These are phyloP conservation scores for Diaporthe citrichinensis DNA, from an alignment of 2,329 filamentous ascomycete species.

Conservation along the genomic window DNA sequence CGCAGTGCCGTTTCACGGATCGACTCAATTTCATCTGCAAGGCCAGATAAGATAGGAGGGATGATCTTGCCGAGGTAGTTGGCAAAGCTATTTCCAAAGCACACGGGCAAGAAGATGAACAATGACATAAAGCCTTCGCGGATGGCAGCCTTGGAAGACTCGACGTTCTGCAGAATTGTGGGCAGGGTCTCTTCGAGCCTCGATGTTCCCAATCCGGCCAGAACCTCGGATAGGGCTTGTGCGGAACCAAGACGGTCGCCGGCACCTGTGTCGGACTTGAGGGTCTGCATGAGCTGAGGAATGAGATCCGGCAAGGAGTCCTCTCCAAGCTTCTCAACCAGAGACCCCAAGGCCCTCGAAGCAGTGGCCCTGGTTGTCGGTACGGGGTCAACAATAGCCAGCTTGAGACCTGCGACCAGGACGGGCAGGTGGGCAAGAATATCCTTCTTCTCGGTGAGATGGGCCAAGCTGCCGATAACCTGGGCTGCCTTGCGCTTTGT, in stretches of 20 bases:
- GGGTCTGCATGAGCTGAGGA: constrained; percentile 95
- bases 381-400: constrained; percentile 94
- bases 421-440: constrained; percentile 92
- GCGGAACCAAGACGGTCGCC: constrained; percentile 96
- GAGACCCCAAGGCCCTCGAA: constrained; percentile 93
- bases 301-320: constrained; percentile 97
- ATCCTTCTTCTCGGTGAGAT: constrained; percentile 96
- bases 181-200: constrained; percentile 96
- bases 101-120: constrained; percentile 98
- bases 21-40: constrained; percentile 96
- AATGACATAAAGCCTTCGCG: constrained; percentile 99
- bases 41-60: constrained; percentile 91
- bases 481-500: constrained; percentile 98
- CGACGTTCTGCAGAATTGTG: constrained; percentile 95
- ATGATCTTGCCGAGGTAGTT: constrained; percentile 97
- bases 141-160: constrained; percentile 89
- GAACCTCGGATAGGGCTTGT: constrained; percentile 95
- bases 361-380: constrained; percentile 96
- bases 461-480: constrained; percentile 97
- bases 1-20: constrained; percentile 97
- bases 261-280: constrained; percentile 96
- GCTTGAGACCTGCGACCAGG: constrained; percentile 88
- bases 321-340: constrained; percentile 98
- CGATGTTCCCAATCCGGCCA: constrained; percentile 92
- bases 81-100: constrained; percentile 98